Conservation (phyloP, 306 rosid genomes). For the Cicer judaicum region DNA sequence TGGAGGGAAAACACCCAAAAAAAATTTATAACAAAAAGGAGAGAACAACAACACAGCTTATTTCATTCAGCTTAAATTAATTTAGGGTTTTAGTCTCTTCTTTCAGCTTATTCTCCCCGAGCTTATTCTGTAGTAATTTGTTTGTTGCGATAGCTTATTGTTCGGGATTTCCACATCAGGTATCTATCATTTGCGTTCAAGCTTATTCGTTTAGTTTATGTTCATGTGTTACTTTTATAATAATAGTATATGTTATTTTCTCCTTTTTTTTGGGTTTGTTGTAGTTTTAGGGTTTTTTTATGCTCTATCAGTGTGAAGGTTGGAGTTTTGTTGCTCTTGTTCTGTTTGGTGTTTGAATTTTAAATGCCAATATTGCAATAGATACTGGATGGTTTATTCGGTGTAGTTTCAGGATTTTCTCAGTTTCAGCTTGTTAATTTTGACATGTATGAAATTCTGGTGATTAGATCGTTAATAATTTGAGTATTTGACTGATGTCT, state of each 20-base stretch:
- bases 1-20: conserved; percentile 75
- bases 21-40: conserved; percentile 27
- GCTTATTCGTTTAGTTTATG: conserved; percentile 30
- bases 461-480: background rate
- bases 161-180: conserved; percentile 41
- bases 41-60: too few species aligned
- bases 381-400: conserved; percentile 39
- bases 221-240: background rate
- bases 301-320: conserved; percentile 3
- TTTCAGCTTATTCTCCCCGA: conserved; percentile 41
- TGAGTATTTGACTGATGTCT: conserved; percentile 1
- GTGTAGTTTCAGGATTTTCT: background rate
- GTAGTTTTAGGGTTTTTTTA: conserved; percentile 53
- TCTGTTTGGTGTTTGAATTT: conserved; percentile 35
- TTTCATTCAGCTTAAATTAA: conserved; percentile 18
- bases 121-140: conserved; percentile 27
- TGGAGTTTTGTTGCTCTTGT: conserved; percentile 5
- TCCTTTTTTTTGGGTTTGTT: background rate
- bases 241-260: conserved; percentile 10
- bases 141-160: conserved; percentile 17
- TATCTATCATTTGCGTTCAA: conserved; percentile 32
- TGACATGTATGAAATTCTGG: conserved; percentile 1
- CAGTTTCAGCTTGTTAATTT: background rate
- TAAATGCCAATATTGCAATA: background rate
- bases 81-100: conserved; percentile 58